Evolutionary conservation across 371 early-diverging fungal genomes (phyloP).

Genomic region (Mucor plumbeus): DNA sequence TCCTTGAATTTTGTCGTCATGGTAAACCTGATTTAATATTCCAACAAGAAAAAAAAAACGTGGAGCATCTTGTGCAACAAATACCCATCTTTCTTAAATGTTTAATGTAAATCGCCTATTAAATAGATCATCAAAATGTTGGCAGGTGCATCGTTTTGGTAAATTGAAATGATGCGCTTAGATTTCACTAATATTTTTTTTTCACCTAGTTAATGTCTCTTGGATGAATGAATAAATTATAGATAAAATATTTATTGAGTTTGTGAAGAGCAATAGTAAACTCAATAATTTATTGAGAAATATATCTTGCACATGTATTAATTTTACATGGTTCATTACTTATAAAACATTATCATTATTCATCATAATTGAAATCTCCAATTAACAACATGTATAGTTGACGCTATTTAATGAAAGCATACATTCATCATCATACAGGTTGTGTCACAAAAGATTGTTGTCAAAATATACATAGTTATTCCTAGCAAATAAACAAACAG

Average conservation of each 20-base stretch:
- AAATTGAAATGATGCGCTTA: neutral
- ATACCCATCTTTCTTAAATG: neutral
- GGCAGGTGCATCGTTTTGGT: neutral
- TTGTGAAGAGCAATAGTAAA: too few relatives aligned
- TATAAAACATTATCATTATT: too few relatives aligned
- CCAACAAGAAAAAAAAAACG: neutral
- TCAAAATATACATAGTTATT: neutral
- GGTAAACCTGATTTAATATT: constrained; percentile 4
- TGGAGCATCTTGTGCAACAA: constrained; percentile 1
- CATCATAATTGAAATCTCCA: too few relatives aligned
- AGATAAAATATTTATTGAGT: too few relatives aligned
- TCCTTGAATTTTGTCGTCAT: constrained; percentile 5
- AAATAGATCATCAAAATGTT: constrained; percentile 1
- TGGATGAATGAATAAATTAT: too few relatives aligned
- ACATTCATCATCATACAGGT: too few relatives aligned
- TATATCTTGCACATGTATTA: too few relatives aligned
- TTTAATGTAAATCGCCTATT: constrained; percentile 3
- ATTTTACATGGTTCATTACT: too few relatives aligned
- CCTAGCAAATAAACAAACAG: neutral
- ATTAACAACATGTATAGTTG: too few relatives aligned
- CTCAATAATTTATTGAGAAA: too few relatives aligned
- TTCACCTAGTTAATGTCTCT: too few relatives aligned
- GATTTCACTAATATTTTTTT: neutral
- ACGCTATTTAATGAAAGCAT: too few relatives aligned
- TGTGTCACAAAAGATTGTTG: neutral